Base-by-base conservation (phyloP, 108 stramenopile species). In the Pseudonitzschia multiseries region DNA sequence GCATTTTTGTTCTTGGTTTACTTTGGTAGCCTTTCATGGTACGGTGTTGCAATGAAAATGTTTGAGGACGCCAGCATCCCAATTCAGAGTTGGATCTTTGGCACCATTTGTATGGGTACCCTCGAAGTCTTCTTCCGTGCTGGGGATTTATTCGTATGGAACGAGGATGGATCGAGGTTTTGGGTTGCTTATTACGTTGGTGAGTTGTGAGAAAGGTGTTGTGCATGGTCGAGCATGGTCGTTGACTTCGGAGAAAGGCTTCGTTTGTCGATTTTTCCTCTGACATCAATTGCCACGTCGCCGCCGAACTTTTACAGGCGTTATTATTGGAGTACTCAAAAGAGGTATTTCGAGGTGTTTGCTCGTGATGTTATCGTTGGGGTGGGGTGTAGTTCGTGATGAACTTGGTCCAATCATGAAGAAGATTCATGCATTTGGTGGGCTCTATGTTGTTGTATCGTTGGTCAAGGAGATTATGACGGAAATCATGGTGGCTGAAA, bases 381-480 rank as follows among this genome's bases (percentile, higher is more conserved):
- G 94, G 29, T 93, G 91, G 90, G 94, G 94, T 67, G 94, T 95
- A 21, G 79, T 88, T 9, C 86, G 94, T 27, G 94, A 95, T 62
- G 73, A 77, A 12, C 72, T 95, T 42, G 89, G 89, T 46, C 65
- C 69, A 13, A 81, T 86, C 32, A 77, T 91, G 81, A 90, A 84
- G 63, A 83, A 81, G 44, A 83, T 95, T 29, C 64, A 87, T 53
- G 41, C 81, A 51, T 70, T 95, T 26, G 90, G 89, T 29, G 57
- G 83, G 8, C 51, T 84, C 12, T 95, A 95, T 57, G 77, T 88
- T 9, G 89, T 79, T 4, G 52, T 70, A 14, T 82, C 90, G 13
- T 68, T 80, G 15, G 79, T 87, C 9, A 66, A 81, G 44, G 91
- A 95, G 57, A 73, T 90, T 66, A 87, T 91, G 81, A 79, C 83